Evolutionary conservation across 1,139 yeast species (phyloP), one percentile per base, ranked within the genome.

Genomic region (Candida anutae): DNA sequence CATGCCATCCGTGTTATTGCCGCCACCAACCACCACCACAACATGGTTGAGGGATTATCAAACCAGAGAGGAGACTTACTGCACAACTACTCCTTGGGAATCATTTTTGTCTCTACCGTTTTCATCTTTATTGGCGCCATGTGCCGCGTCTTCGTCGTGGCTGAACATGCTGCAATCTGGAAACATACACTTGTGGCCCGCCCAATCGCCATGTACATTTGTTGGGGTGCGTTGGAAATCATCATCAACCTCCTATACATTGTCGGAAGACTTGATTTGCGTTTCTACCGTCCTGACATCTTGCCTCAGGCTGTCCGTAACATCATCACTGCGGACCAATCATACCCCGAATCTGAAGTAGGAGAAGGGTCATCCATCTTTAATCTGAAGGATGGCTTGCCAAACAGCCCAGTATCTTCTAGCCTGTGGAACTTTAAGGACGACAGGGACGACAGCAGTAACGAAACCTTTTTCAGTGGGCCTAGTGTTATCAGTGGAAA

Each of bases 281-380:
- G 93, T 46, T 81, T 81, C 56, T 81, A 81, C 62, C 74, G 84
- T 50, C 90, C 90, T 15, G 90, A 79, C 43, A 51, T 55, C 34
- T 54, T 73, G 32, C 69, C 70, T 5, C 38, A 45, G 20, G 52
- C 50, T 29, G 69, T 64, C 13, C 46, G 69, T 30, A 39, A 52
- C 14, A 62, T 64, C 25, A 54, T 62, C 26, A 64, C 71, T 3
- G 69, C 69, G 3, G 64, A 64, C 34, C 70, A 64, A 38, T 47
- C 62, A 6, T 38, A 45, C 32, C 39, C 43, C 23, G 54, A 49
- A 4, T 50, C 59, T 2, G 56, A 50, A 9, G 42, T 31, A 11
- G 14, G 24, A n/a, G n/a, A n/a, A n/a, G n/a, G n/a, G n/a, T n/a
- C n/a, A n/a, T n/a, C n/a, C n/a, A n/a, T n/a, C n/a, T n/a, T n/a